These are phyloP conservation scores for Starmerella sp. DNA, from an alignment of 805 yeast species.

Conservation along the genomic window DNA sequence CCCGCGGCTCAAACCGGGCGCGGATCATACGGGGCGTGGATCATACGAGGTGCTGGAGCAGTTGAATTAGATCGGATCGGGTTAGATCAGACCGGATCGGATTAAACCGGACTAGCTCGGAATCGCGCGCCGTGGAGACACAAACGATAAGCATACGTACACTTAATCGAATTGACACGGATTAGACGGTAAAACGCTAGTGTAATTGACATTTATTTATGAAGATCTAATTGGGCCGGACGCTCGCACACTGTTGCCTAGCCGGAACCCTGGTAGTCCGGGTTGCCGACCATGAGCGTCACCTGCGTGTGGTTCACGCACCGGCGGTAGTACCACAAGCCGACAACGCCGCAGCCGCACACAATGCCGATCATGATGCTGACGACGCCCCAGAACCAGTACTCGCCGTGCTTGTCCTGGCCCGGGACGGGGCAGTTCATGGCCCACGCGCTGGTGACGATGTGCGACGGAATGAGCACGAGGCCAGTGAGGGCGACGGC, in stretches of 20 bases:
- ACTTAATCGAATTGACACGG: too few relatives aligned
- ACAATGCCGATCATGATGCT: neutral
- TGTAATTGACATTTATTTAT: too few relatives aligned
- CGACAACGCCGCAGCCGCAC: neutral
- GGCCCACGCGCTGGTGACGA: constrained; percentile 9
- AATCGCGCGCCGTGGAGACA: too few relatives aligned
- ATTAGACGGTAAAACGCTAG: too few relatives aligned
- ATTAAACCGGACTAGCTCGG: too few relatives aligned
- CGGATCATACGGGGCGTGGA: too few relatives aligned
- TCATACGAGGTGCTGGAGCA: too few relatives aligned
- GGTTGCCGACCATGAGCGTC: neutral
- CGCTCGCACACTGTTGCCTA: neutral
- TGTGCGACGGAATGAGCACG: constrained; percentile 5
- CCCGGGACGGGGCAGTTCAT: constrained; percentile 10
- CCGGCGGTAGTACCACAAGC: neutral
- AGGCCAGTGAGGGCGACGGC: constrained; percentile 3
- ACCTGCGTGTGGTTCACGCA: neutral
- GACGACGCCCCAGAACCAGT: constrained; percentile 9
- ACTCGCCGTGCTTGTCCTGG: neutral
- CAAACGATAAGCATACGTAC: too few relatives aligned
- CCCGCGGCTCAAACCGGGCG: too few relatives aligned
- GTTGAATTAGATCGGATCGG: too few relatives aligned
- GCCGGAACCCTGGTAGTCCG: neutral
- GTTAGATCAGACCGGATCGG: too few relatives aligned
- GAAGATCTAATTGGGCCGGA: too few relatives aligned